Evolutionary conservation across 495 filamentous ascomycete genomes (phyloP).

Genomic region (Penicillium macrosclerotiorum): DNA sequence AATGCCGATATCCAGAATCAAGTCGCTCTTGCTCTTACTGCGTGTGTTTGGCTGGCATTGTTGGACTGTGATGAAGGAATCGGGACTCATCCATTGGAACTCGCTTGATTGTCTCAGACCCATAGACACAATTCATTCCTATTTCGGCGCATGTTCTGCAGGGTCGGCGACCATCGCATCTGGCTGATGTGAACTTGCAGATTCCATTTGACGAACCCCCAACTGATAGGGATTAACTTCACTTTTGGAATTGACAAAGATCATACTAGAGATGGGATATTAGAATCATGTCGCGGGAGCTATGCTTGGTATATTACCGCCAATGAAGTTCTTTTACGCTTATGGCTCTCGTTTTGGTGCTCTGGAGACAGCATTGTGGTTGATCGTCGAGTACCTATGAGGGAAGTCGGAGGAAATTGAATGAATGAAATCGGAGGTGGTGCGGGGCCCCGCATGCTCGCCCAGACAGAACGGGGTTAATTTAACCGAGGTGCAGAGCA

Average conservation of each 20-base stretch:
- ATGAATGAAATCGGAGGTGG: not conserved
- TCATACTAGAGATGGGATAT: not conserved
- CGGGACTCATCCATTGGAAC: not conserved
- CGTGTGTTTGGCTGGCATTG: not conserved
- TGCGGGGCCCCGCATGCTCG: slow-evolving; percentile 8
- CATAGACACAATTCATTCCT: slow-evolving; percentile 11
- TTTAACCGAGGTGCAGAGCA: not conserved
- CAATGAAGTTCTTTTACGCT: slow-evolving; percentile 7
- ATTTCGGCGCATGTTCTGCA: slow-evolving; percentile 11
- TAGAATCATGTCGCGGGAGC: not conserved
- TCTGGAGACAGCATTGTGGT: slow-evolving; percentile 3
- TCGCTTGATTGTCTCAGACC: slow-evolving; percentile 10
- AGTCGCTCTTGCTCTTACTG: slow-evolving; percentile 16
- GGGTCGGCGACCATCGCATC: slow-evolving; percentile 16
- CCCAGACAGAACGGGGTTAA: not conserved
- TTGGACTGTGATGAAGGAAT: not conserved
- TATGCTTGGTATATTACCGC: not conserved
- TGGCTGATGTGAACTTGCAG: slow-evolving; percentile 1
- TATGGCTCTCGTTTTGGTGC: slow-evolving; percentile 3
- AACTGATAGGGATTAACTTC: slow-evolving; percentile 4
- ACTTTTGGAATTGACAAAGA: slow-evolving; percentile 13
- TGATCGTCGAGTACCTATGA: not conserved
- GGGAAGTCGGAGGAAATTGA: not conserved
- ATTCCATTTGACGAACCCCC: not conserved
- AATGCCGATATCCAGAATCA: slow-evolving; percentile 17